These are phyloP conservation scores for Ophiocordyceps robertsii DNA, from an alignment of 2,329 filamentous ascomycete genomes.

Conservation along the genomic window DNA sequence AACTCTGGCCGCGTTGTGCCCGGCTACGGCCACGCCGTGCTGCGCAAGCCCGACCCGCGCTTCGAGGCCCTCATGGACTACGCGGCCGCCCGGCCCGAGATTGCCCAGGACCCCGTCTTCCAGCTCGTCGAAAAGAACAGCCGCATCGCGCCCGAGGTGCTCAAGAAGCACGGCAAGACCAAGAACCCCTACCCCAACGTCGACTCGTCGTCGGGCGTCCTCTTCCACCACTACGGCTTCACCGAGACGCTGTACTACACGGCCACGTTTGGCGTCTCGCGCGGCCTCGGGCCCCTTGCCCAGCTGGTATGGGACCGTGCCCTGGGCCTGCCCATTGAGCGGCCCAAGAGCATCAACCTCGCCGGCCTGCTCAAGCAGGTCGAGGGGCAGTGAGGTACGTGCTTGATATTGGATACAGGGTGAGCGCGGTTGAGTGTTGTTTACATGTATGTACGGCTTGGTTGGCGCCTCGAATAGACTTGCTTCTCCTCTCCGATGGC, in stretches of 20 bases:
- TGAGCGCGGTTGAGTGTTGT: no score
- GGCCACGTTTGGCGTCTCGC: constrained; percentile 54
- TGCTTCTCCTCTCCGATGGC: no score
- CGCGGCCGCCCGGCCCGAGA: constrained; percentile 70
- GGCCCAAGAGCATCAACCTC: constrained; percentile 94
- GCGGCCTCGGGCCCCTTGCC: constrained; percentile 72
- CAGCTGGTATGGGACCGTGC: constrained; percentile 96
- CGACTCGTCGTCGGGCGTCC: constrained; percentile 80
- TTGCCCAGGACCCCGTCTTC: constrained; percentile 80
- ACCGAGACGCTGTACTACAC: constrained; percentile 93
- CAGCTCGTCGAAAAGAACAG: constrained; percentile 88
- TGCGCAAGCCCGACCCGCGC: constrained; percentile 91
- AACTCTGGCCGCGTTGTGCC: constrained; percentile 91
- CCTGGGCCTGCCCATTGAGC: constrained; percentile 86
- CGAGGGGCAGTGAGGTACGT: constrained; percentile 23
- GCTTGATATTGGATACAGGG: not conserved
- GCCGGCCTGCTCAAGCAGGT: constrained; percentile 65
- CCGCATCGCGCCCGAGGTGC: constrained; percentile 76
- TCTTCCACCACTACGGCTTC: constrained; percentile 98
- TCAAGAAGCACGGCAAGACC: constrained; percentile 94
- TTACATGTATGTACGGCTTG: no score
- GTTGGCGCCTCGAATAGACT: no score
- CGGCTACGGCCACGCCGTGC: constrained; percentile 88
- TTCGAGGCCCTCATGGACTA: constrained; percentile 97
- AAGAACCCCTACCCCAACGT: constrained; percentile 98